Percentiles rank a stretch among this genome's conserved stretches.
phyloP scores from a whole-genome alignment of 805 yeast species.

The Cyberlindnera euphorbiae region DNA sequence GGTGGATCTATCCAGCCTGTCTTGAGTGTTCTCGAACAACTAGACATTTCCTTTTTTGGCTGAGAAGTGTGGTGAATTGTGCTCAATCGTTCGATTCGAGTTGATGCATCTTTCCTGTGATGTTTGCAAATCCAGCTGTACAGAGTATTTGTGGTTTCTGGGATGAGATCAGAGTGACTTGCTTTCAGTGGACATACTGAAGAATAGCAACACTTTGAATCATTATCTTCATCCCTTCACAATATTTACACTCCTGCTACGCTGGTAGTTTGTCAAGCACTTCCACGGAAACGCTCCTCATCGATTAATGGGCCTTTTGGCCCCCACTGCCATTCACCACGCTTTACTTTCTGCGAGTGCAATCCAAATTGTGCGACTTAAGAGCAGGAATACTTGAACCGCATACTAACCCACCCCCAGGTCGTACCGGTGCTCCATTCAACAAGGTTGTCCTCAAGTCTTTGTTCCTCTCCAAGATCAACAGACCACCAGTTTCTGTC shows the following conservation, averaged over 20 bases:
- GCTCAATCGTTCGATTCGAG: no score
- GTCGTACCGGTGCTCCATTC: conserved; percentile 99
- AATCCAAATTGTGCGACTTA: conserved; percentile 31
- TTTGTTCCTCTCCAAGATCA: conserved; percentile 95
- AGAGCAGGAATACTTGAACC: conserved; percentile 42
- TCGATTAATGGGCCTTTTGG: no score
- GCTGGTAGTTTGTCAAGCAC: no score
- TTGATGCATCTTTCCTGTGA: no score
- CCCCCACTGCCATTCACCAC: no score
- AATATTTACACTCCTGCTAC: neutral
- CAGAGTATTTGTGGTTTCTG: neutral
- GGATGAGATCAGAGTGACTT: neutral
- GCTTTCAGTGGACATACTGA: conserved; percentile 25
- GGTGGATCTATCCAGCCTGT: no score
- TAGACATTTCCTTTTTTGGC: neutral
- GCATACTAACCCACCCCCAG: conserved; percentile 42
- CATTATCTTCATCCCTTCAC: no score
- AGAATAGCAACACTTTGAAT: conserved; percentile 14
- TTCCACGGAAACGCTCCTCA: no score
- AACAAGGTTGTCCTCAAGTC: conserved; percentile 94
- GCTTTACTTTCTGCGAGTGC: conserved; percentile 36
- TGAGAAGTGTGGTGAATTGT: no score
- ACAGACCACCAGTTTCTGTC: conserved; percentile 99
- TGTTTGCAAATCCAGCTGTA: no score
- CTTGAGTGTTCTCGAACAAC: no score